Percentiles rank a stretch among this genome's conserved stretches.
Evolutionary conservation across 2,329 filamentous ascomycete genomes (phyloP).

Genomic region (Coniochaeta sp.): DNA sequence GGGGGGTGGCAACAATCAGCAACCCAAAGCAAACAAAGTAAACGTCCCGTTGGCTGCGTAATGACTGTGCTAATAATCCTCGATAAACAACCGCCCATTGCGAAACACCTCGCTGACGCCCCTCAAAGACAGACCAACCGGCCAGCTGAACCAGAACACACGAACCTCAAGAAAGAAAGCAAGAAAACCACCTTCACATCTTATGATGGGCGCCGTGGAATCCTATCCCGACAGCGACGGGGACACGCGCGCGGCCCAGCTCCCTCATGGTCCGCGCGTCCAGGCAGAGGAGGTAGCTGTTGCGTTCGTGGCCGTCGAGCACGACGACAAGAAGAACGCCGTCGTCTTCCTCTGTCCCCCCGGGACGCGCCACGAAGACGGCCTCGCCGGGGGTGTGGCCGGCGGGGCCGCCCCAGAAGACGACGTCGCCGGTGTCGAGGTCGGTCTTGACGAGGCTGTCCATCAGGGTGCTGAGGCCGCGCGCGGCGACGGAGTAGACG

Average conservation of each 20-base stretch:
- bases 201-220: slow-evolving; percentile 46
- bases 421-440: slow-evolving; percentile 38
- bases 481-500: slow-evolving; percentile 49
- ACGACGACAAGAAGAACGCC: slow-evolving; percentile 35
- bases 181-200: neutral
- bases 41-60: no score
- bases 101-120: no score
- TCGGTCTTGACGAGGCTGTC: slow-evolving; percentile 63
- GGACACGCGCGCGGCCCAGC: slow-evolving; percentile 53
- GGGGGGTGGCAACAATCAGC: no score
- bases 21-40: no score
- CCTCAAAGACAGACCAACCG: no score
- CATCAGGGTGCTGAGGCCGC: slow-evolving; percentile 51
- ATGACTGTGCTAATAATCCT: no score
- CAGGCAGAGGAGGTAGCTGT: slow-evolving; percentile 58
- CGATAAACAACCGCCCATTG: no score
- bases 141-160: no score
- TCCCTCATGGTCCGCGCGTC: slow-evolving; percentile 56
- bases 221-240: slow-evolving; percentile 51
- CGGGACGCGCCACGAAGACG: slow-evolving; percentile 54
- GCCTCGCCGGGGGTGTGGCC: slow-evolving; percentile 64
- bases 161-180: neutral
- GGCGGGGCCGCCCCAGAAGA: slow-evolving; percentile 48
- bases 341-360: slow-evolving; percentile 21
- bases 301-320: slow-evolving; percentile 48